These are phyloP conservation scores for Elsinoe australis DNA, from an alignment of 2,329 filamentous ascomycete genomes.

Conservation along the genomic window DNA sequence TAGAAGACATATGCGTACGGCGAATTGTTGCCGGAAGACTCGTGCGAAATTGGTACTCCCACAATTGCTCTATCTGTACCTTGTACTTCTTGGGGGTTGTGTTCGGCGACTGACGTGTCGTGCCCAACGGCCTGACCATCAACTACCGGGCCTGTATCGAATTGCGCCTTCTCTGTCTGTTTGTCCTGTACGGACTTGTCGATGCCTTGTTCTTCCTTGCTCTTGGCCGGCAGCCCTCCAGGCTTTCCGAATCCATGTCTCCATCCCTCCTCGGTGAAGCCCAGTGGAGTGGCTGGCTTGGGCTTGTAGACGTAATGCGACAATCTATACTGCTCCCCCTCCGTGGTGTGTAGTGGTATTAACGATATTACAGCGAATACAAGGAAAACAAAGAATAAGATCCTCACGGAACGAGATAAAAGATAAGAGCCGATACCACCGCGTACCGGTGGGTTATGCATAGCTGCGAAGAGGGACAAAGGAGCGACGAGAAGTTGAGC, in stretches of 20 bases:
- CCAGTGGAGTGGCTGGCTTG: not conserved
- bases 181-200: not conserved
- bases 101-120: not conserved
- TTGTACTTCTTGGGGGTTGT: not conserved
- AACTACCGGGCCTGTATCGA: not conserved
- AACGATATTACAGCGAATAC: constrained; percentile 1
- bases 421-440: not conserved
- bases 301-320: constrained; percentile 15
- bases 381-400: not conserved
- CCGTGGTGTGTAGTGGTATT: not conserved
- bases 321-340: constrained; percentile 4
- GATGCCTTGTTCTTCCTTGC: not conserved
- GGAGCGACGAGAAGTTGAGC: too few species aligned
- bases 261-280: constrained; percentile 7
- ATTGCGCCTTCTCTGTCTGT: not conserved
- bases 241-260: not conserved
- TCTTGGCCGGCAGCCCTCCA: not conserved
- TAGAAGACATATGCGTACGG: constrained; percentile 28
- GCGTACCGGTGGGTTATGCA: not conserved
- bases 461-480: too few species aligned
- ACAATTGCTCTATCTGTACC: not conserved
- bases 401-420: not conserved
- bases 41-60: not conserved
- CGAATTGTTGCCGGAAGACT: not conserved
- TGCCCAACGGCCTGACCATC: not conserved